phyloP scores from a whole-genome alignment of 306 rosid genomes.

The Glycyrrhiza uralensis region DNA sequence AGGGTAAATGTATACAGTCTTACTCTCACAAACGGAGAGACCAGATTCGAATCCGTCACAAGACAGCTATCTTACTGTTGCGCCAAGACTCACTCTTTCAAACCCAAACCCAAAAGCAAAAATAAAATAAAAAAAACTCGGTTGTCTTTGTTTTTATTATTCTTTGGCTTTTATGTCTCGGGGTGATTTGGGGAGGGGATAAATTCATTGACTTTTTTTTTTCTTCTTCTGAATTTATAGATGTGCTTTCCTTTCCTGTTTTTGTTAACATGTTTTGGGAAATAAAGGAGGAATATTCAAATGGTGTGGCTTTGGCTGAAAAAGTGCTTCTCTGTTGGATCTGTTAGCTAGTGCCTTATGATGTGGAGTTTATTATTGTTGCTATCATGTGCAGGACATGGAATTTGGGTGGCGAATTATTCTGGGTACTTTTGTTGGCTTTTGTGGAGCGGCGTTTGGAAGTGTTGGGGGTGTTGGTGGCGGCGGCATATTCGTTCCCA shows the following conservation, averaged over 20 bases:
- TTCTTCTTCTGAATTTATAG: background rate
- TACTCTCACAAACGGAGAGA: too few species aligned
- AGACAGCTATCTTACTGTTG: too few species aligned
- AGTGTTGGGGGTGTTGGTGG: constrained; percentile 99
- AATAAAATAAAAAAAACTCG: background rate
- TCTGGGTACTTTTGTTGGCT: constrained; percentile 64
- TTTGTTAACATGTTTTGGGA: too few species aligned
- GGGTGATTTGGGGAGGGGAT: background rate
- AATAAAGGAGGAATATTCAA: too few species aligned
- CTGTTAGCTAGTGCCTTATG: background rate
- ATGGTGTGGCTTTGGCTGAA: background rate
- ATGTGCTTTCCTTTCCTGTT: background rate
- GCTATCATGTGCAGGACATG: constrained; percentile 55
- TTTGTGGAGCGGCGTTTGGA: constrained; percentile 90
- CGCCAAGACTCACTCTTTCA: background rate
- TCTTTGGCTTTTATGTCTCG: background rate
- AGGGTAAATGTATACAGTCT: too few species aligned
- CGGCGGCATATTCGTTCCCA: constrained; percentile 96
- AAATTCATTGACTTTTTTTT: background rate
- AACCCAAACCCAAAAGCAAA: background rate
- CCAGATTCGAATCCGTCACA: too few species aligned
- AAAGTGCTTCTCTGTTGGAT: background rate
- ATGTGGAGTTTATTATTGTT: background rate
- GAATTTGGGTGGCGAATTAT: constrained; percentile 82
- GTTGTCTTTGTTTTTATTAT: background rate